Conservation (phyloP, 2,329 filamentous ascomycete species). For the Grosmannia serpens region DNA sequence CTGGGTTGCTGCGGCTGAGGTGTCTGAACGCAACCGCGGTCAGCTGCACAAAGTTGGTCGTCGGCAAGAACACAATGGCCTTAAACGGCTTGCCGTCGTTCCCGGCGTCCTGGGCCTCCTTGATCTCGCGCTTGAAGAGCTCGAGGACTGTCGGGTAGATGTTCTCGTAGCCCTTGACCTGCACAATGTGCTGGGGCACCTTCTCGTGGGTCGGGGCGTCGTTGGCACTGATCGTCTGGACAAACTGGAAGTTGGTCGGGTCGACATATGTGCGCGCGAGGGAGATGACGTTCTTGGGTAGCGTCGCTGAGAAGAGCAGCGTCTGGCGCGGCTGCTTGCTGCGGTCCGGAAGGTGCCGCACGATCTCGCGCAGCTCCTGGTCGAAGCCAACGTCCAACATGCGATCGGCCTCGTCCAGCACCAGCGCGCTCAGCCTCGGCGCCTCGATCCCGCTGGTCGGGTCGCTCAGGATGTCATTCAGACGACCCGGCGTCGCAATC, state of each 20-base stretch:
- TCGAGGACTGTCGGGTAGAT: conserved; percentile 67
- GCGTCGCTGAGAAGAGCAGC: conserved; percentile 89
- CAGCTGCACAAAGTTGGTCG: conserved; percentile 60
- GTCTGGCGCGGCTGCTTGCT: conserved; percentile 65
- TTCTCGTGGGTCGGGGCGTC: conserved; percentile 76
- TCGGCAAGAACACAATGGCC: conserved; percentile 87
- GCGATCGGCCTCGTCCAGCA: conserved; percentile 94
- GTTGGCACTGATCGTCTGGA: conserved; percentile 74
- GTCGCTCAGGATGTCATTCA: conserved; percentile 71
- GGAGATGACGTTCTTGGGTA: conserved; percentile 69
- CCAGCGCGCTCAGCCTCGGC: conserved; percentile 72
- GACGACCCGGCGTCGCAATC: conserved; percentile 79
- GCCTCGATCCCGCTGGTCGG: conserved; percentile 49
- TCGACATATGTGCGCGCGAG: conserved; percentile 73
- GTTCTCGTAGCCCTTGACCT: conserved; percentile 60
- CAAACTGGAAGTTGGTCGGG: conserved; percentile 68
- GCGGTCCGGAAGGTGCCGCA: conserved; percentile 49
- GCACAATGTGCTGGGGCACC: conserved; percentile 69
- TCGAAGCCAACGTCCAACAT: conserved; percentile 94
- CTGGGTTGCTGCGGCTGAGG: conserved; percentile 27
- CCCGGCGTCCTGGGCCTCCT: conserved; percentile 26
- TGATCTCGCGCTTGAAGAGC: conserved; percentile 51
- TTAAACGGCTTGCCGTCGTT: conserved; percentile 59
- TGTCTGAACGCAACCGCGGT: conserved; percentile 46
- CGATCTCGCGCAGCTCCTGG: conserved; percentile 51